phyloP scores from a whole-genome alignment of 2,329 filamentous ascomycete genomes.

The Fusarium pseudonygamai region DNA sequence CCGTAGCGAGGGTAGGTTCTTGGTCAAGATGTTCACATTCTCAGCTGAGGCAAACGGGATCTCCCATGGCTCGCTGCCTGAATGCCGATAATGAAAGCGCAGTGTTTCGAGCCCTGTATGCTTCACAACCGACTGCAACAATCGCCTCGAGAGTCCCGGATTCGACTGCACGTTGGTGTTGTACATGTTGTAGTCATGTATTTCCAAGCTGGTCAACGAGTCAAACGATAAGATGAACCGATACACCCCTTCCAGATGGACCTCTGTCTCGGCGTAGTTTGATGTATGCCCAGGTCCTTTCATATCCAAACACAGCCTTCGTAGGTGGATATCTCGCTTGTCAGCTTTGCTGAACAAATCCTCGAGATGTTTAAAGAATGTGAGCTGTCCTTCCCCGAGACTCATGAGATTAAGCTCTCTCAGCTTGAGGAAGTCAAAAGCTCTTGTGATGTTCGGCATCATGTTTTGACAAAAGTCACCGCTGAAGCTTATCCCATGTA shows the following conservation, averaged over 20 bases:
- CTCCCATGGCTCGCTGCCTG: rapidly evolving
- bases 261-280: background rate
- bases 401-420: background rate
- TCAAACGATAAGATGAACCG: slow-evolving; percentile 9
- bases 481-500: background rate
- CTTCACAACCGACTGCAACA: background rate
- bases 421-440: slow-evolving; percentile 5
- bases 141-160: background rate
- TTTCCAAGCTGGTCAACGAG: background rate
- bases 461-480: rapidly evolving
- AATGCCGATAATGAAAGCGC: background rate
- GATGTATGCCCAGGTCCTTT: rapidly evolving
- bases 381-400: rapidly evolving
- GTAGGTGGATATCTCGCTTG: background rate
- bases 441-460: background rate
- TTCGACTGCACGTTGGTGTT: rapidly evolving
- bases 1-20: background rate
- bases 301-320: background rate
- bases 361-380: background rate
- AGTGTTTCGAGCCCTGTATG: background rate
- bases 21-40: rapidly evolving
- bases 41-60: background rate
- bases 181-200: background rate
- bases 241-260: background rate
- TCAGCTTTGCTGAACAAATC: background rate